phyloP scores from a whole-genome alignment of 2,329 filamentous ascomycete genomes.

The Venturia carpophila region DNA sequence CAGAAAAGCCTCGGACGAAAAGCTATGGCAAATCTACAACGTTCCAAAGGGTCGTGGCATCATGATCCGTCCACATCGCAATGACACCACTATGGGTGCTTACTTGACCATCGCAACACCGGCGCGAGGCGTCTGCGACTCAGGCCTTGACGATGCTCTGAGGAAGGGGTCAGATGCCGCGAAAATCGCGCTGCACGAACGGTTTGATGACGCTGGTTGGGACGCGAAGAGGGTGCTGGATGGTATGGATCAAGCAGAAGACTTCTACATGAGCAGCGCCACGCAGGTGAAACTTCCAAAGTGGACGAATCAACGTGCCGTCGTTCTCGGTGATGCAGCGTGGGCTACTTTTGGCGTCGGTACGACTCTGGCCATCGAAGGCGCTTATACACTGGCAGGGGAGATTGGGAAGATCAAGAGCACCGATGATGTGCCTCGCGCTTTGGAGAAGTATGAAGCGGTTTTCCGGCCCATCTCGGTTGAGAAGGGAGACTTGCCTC shows the following conservation, averaged over 20 bases:
- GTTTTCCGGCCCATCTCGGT: conserved; percentile 11
- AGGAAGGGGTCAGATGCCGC: conserved; percentile 23
- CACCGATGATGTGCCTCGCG: background rate
- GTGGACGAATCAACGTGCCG: conserved; percentile 7
- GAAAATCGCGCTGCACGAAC: conserved; percentile 23
- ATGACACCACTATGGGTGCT: conserved; percentile 20
- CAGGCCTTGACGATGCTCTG: conserved; percentile 28
- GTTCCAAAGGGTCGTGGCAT: conserved; percentile 21
- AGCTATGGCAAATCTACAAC: conserved; percentile 23
- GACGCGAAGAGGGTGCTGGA: conserved; percentile 16
- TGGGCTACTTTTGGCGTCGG: conserved; percentile 28
- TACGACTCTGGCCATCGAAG: conserved; percentile 13
- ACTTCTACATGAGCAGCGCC: conserved; percentile 16
- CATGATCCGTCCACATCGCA: conserved; percentile 24
- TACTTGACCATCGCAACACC: conserved; percentile 22
- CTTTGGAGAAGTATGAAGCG: conserved; percentile 15
- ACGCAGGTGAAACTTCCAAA: conserved; percentile 13
- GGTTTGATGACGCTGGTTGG: conserved; percentile 18
- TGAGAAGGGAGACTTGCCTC: conserved; percentile 2
- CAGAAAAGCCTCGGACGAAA: conserved; percentile 22
- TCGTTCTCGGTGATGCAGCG: conserved; percentile 30
- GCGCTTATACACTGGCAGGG: conserved; percentile 15
- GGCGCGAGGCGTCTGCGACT: conserved; percentile 22
- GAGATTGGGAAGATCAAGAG: conserved; percentile 15
- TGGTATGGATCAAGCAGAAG: conserved; percentile 14